Evolutionary conservation across 2,329 filamentous ascomycete genomes (phyloP), one percentile per base, ranked within the genome.

Genomic region (Sporothrix inflata): DNA sequence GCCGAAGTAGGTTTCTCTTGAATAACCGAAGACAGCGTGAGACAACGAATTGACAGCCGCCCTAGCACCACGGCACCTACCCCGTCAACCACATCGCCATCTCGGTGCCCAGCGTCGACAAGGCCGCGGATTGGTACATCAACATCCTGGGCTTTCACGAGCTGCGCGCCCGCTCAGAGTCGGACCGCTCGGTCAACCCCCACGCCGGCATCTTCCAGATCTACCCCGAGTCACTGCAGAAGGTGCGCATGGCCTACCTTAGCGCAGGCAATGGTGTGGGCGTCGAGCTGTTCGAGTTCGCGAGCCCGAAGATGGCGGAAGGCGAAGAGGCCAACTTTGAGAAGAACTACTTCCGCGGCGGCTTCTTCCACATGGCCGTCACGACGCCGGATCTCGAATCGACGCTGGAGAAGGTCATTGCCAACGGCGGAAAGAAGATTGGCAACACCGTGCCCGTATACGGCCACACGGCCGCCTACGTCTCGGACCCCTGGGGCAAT

Each of bases 401-500:
- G 8, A 60, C 68, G 5, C 21, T 60, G 11, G 40, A 66, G 12
- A 65, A 67, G 49, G 49, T 71, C 1, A 61, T 73, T 3, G 51
- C 60, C 24, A 40, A 45, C 19, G 68, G 68, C 1, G 71, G 71
- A 12, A 19, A 21, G 7, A 4, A 30, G 38, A 71, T 73, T 53
- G 71, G 71, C 12, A 69, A 73, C 2, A 60, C 21, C 6, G 51
- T 73, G 14, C 40, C 24, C 21, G 19, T 70, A 16, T 67, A 53
- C 24, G 71, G 61, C 24, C 49, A 71, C 34, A 24, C 51, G 21
- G 71, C 71, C 3, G 53, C 61, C 1, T 73, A 73, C 34, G 19
- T 61, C 14, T n/a, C 57, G 16, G 71, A 73, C 16, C 71, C 71
- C 6, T 73, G 71, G 71, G 71, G 71, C 11, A 73, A 70, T n/a